Percentiles rank a stretch among this genome's conserved stretches.
Evolutionary conservation across 345 rosid genomes (phyloP).

Genomic region (Brassica juncea): DNA sequence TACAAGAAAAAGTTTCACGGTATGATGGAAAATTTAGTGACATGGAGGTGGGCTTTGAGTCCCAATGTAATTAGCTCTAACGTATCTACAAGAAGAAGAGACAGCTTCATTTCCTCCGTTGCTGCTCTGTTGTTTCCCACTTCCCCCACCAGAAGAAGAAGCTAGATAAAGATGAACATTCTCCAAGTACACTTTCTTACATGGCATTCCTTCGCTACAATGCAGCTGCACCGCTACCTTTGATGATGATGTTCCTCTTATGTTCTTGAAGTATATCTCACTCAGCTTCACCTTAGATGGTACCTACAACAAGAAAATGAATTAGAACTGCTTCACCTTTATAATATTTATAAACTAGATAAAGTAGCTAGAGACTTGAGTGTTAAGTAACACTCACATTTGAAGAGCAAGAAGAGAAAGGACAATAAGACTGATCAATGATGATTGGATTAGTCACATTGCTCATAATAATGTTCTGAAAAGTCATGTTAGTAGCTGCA

Average conservation of each 20-base stretch:
- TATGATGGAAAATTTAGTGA: slow-evolving; percentile 16
- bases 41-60: slow-evolving; percentile 64
- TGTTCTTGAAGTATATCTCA: slow-evolving; percentile 55
- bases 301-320: slow-evolving; percentile 27
- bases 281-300: slow-evolving; percentile 56
- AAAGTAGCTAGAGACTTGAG: neutral
- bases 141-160: slow-evolving; percentile 15
- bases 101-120: slow-evolving; percentile 37
- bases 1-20: slow-evolving; percentile 16
- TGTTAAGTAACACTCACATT: slow-evolving; percentile 38
- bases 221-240: slow-evolving; percentile 45
- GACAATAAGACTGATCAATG: slow-evolving; percentile 62
- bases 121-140: slow-evolving; percentile 13
- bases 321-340: neutral
- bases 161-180: slow-evolving; percentile 54
- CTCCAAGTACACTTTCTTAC: slow-evolving; percentile 52
- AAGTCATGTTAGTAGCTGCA: slow-evolving; percentile 61
- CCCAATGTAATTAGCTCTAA: slow-evolving; percentile 57
- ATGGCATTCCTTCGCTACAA: slow-evolving; percentile 60
- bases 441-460: slow-evolving; percentile 60
- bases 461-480: slow-evolving; percentile 53
- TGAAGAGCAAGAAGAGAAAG: slow-evolving; percentile 48
- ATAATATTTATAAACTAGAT: neutral
- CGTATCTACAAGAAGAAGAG: slow-evolving; percentile 56
- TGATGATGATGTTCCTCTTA: slow-evolving; percentile 57